These are phyloP conservation scores for Aspergillus ustus DNA, from an alignment of 2,329 filamentous ascomycete genomes.

Conservation along the genomic window DNA sequence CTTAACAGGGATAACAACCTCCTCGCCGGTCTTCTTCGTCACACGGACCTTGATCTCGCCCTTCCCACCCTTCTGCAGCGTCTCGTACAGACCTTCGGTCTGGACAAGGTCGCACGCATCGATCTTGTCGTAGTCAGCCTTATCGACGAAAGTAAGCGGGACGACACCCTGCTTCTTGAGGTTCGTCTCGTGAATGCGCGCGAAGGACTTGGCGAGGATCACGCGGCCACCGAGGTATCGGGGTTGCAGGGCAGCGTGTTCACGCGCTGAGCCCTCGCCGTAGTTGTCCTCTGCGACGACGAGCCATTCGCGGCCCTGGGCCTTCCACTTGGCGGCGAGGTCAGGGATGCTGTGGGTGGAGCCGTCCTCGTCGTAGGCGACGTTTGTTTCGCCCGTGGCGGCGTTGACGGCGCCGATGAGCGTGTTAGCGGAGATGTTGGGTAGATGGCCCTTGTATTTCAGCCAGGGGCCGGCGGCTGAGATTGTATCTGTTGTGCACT, in stretches of 20 bases:
- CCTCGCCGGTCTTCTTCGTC: slow-evolving; percentile 57
- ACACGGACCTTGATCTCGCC: slow-evolving; percentile 28
- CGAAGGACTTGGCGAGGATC: slow-evolving; percentile 85
- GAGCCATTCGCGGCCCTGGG: slow-evolving; percentile 77
- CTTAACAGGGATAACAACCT: slow-evolving; percentile 74
- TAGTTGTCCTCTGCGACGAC: slow-evolving; percentile 98
- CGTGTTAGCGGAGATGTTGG: slow-evolving; percentile 97
- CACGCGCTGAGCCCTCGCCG: slow-evolving; percentile 85
- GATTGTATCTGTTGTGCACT: slow-evolving; percentile 99
- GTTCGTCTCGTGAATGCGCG: slow-evolving; percentile 93
- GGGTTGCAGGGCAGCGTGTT: slow-evolving; percentile 88
- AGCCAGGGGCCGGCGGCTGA: slow-evolving; percentile 96
- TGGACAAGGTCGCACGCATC: slow-evolving; percentile 80
- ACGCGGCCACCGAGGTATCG: slow-evolving; percentile 86
- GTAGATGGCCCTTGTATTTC: slow-evolving; percentile 98
- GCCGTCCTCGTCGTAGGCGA: slow-evolving; percentile 84
- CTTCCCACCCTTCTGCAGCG: slow-evolving; percentile 58
- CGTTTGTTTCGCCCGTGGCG: slow-evolving; percentile 89
- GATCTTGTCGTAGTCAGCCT: slow-evolving; percentile 84
- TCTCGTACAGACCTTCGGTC: slow-evolving; percentile 82
- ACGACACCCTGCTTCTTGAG: slow-evolving; percentile 98
- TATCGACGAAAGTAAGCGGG: slow-evolving; percentile 86
- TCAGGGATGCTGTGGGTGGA: slow-evolving; percentile 79
- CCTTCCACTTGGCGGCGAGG: slow-evolving; percentile 82
- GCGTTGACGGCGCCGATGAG: slow-evolving; percentile 94